Base-by-base conservation (phyloP, 2,329 filamentous ascomycete species). In the Colletotrichum sp. region DNA sequence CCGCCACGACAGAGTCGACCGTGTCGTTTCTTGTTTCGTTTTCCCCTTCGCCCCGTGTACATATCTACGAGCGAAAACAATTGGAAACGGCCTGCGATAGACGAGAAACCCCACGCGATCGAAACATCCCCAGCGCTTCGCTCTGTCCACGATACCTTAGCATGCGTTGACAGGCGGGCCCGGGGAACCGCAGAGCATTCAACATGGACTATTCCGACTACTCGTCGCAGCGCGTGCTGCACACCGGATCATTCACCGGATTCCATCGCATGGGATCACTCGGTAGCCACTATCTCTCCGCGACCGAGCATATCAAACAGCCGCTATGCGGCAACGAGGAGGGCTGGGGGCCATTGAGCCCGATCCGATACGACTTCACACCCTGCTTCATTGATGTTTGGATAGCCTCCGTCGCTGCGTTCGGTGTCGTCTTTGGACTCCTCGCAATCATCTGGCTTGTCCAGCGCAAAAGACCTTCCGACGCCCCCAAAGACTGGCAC, bases 381-480 rank as follows among this genome's bases (percentile, higher is more conserved):
- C 96, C 97, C 55, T 99, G 97, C 88, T 99, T 99, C 83, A 93
- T 99, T 81, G 98, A 99, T 83, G 92, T 98, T 26, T 96, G 95
- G 92, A 92, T 99, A 75, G 92, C 94, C 38, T 86, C 90, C 3
- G 94, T 98, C 32, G 95, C 95, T 10, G 89, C 89, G 16, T 98
- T 94, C 86, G 96, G 96, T 18, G 88, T 98, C 28, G 71, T 98
- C 28, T 90, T 93, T 78, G 97, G 97, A 74, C 89, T 92, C 9
- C 89, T 93, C 61, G 95, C 96, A 34, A 86, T 98, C 57, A 96
- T 93, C 92, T 95, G 95, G 88, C 88, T 99, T 68, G 84, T 96
- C 71, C 92, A 89, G 79, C 94, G 92, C 85, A 93, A 92, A 81
- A 90, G 91, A 68, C 88, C 93, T 48, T 82, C 92, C 69, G 90